Percentiles rank a stretch among this genome's conserved stretches.
These are phyloP conservation scores for Thyridium curvatum DNA, from an alignment of 2,329 filamentous ascomycete species.

Conservation along the genomic window DNA sequence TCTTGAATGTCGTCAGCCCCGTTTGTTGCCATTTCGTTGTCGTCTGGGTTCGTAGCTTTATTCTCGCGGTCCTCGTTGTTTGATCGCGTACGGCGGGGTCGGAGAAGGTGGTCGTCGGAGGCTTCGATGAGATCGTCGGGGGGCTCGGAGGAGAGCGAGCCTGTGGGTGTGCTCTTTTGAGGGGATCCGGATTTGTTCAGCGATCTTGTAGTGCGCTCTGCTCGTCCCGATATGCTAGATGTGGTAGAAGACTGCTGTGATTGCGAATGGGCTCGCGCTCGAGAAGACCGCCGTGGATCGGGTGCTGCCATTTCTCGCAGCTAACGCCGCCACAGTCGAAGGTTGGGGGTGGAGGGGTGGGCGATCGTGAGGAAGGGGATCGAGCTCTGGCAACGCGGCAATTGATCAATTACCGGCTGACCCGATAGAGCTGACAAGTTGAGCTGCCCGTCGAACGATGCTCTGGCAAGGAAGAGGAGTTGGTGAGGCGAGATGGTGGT, in stretches of 20 bases:
- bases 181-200: slow-evolving; percentile 68
- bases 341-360: slow-evolving; percentile 17
- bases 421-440: too few species aligned
- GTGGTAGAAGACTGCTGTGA: slow-evolving; percentile 73
- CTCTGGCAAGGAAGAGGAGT: too few species aligned
- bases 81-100: slow-evolving; percentile 70
- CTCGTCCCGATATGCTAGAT: slow-evolving; percentile 67
- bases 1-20: slow-evolving; percentile 68
- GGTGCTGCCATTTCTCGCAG: slow-evolving; percentile 51
- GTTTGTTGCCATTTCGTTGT: slow-evolving; percentile 48
- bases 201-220: slow-evolving; percentile 67
- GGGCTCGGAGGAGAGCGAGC: slow-evolving; percentile 64
- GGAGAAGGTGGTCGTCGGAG: slow-evolving; percentile 60
- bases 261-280: slow-evolving; percentile 75
- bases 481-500: too few species aligned
- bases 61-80: slow-evolving; percentile 48
- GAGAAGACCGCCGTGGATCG: slow-evolving; percentile 81
- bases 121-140: slow-evolving; percentile 52
- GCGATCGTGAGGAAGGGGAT: slow-evolving; percentile 17
- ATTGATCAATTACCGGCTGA: too few species aligned
- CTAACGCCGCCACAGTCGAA: slow-evolving; percentile 19
- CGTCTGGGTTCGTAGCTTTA: slow-evolving; percentile 32
- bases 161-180: slow-evolving; percentile 68
- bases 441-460: too few species aligned
- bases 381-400: background rate